Conservation (phyloP, 2,329 filamentous ascomycete genomes). For the Aspergillus sp. region DNA sequence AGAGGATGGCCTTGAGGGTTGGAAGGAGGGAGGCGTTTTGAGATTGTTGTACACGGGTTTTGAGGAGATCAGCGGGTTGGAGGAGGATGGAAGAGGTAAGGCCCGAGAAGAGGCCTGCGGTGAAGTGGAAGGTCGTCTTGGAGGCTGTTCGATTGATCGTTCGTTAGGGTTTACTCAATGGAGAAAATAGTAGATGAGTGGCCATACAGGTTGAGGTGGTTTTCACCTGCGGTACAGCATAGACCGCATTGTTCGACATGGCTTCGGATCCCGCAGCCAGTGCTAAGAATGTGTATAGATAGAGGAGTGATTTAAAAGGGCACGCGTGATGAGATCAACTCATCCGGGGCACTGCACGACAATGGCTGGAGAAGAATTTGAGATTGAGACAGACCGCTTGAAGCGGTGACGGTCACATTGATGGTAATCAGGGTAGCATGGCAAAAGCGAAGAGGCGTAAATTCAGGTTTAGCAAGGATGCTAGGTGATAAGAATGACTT, state of each 20-base stretch:
- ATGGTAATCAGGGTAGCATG: slow-evolving; percentile 9
- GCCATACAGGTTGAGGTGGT: slow-evolving; percentile 33
- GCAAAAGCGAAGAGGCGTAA: background rate
- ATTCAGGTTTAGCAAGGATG: background rate
- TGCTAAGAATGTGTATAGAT: slow-evolving; percentile 7
- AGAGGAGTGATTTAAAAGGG: background rate
- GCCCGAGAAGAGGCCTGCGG: slow-evolving; percentile 84
- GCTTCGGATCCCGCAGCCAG: slow-evolving; percentile 10
- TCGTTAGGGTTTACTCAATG: background rate
- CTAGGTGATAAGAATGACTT: background rate
- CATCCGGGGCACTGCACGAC: background rate
- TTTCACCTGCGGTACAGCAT: slow-evolving; percentile 32
- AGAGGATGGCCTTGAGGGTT: slow-evolving; percentile 70
- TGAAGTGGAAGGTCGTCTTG: slow-evolving; percentile 72
- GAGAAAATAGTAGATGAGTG: background rate
- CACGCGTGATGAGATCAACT: background rate
- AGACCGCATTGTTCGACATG: slow-evolving; percentile 37
- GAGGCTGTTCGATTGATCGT: slow-evolving; percentile 30
- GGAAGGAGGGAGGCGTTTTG: slow-evolving; percentile 66
- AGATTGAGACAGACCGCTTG: slow-evolving; percentile 10
- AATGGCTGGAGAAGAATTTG: slow-evolving; percentile 2
- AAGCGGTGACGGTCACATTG: slow-evolving; percentile 11
- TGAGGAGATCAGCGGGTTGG: slow-evolving; percentile 93
- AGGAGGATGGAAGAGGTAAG: slow-evolving; percentile 85
- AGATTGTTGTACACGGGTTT: slow-evolving; percentile 92